Evolutionary conservation across 1,284 basidiomycete genomes (phyloP), one percentile per base, ranked within the genome.

Genomic region (Afroboletus lepidellus): DNA sequence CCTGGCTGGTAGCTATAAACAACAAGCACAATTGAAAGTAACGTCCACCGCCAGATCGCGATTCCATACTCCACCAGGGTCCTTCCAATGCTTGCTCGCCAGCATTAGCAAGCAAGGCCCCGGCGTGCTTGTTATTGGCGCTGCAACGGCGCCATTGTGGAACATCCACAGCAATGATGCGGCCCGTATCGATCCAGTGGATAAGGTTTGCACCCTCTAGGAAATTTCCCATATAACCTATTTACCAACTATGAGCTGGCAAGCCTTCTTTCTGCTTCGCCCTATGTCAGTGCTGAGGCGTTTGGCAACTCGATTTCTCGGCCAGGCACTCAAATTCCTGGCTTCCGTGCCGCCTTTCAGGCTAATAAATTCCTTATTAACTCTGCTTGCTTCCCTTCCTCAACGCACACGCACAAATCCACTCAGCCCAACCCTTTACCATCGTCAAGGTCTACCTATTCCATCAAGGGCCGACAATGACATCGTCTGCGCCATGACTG

Each of bases 401-500:
- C 60, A 29, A 32, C n/a, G 45, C 41, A n/a, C 36, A 43, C 48
- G 21, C 3, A 29, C 23, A 38, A 48, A 39, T 8, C 8, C 27
- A 39, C 11, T 8, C 9, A 39, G 12, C 11, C 23, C 30, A 20
- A 21, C 51, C 27, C 18, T 24, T 2, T 12, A 42, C 39, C 46
- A 41, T 41, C 29, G 27, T 34, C 52, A 24, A 46, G 25, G 18
- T 29, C 38, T 15, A 7, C 37, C 25, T 21, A 5, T 29, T 38
- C 25, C 33, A 23, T 23, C 25, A 8, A 5, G 15, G 11, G 34
- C 41, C 5, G 41, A 51, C n/a, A 23, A 24, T 41, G 46, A 36
- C 6, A 5, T 38, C 20, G 32, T 58, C 38, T 64, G 39, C 11
- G 32, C 38, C 25, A 69, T 65, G 67, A 54, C 44, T 29, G 29